Evolutionary conservation across 176 grass and related monocot genomes (phyloP).

Genomic region (Triticum aestivum): DNA sequence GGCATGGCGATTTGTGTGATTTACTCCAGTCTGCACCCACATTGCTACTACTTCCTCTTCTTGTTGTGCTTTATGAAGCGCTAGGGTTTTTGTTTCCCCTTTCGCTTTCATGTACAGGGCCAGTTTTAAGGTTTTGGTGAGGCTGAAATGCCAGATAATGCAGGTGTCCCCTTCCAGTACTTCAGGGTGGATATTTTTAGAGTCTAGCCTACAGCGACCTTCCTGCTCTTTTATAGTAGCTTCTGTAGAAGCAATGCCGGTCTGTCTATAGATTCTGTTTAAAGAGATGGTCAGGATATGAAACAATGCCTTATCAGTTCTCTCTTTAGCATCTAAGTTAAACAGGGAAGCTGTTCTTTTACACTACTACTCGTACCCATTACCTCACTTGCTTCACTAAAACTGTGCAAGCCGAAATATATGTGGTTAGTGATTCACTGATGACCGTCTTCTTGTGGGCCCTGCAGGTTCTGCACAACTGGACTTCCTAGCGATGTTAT

Average conservation of each 20-base stretch:
- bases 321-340: background rate
- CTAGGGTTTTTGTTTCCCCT: background rate
- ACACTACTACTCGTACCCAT: background rate
- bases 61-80: background rate
- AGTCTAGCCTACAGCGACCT: background rate
- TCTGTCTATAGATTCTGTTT: background rate
- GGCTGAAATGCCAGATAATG: background rate
- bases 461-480: slow-evolving; percentile 62
- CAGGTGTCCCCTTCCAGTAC: background rate
- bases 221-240: background rate
- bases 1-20: background rate
- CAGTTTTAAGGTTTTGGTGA: too few relatives aligned
- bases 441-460: slow-evolving; percentile 6
- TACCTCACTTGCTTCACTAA: background rate
- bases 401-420: background rate
- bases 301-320: background rate
- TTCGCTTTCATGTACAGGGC: background rate
- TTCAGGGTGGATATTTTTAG: background rate
- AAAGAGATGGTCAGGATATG: background rate
- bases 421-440: background rate
- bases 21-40: background rate
- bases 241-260: background rate
- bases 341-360: background rate
- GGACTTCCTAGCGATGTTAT: slow-evolving; percentile 71
- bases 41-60: too few relatives aligned